Evolutionary conservation across 805 yeast genomes (phyloP).

Genomic region (Lipomyces kockii): DNA sequence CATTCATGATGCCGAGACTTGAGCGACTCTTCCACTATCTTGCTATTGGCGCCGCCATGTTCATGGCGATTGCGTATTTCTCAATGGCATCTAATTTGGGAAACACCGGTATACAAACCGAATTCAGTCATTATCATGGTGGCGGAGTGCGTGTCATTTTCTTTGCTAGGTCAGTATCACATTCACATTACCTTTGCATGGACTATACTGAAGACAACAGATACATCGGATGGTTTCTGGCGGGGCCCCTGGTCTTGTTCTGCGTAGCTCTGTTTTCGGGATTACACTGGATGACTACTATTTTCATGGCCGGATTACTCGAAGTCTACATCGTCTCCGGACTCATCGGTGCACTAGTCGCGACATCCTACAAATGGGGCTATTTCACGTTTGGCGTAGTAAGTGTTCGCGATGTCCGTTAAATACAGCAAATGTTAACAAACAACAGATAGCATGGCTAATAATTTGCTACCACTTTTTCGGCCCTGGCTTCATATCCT

Average conservation of each 20-base stretch:
- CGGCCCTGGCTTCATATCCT: constrained; percentile 11
- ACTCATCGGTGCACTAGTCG: constrained; percentile 47
- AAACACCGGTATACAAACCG: constrained; percentile 54
- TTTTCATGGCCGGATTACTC: constrained; percentile 44
- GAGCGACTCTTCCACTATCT: constrained; percentile 48
- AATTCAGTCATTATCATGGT: constrained; percentile 55
- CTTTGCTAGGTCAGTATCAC: constrained; percentile 48
- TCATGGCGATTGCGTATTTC: constrained; percentile 56
- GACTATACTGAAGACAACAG: background rate
- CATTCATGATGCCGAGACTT: constrained; percentile 37
- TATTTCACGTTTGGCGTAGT: constrained; percentile 56
- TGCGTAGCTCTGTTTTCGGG: constrained; percentile 46
- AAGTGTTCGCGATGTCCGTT: background rate
- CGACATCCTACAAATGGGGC: background rate
- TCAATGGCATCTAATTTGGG: constrained; percentile 65
- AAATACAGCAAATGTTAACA: background rate
- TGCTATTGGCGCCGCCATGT: constrained; percentile 51
- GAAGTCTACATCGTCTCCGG: constrained; percentile 58
- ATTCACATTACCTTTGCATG: background rate
- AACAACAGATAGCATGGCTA: constrained; percentile 45
- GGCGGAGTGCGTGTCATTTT: constrained; percentile 55
- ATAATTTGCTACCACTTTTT: constrained; percentile 37
- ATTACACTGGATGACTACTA: constrained; percentile 44
- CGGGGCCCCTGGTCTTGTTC: constrained; percentile 54
- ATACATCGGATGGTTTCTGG: constrained; percentile 61